Percentiles rank a stretch among this genome's conserved stretches.
Evolutionary conservation across 106 monocot genomes (phyloP).

Genomic region (Xerophyta viscosa): DNA sequence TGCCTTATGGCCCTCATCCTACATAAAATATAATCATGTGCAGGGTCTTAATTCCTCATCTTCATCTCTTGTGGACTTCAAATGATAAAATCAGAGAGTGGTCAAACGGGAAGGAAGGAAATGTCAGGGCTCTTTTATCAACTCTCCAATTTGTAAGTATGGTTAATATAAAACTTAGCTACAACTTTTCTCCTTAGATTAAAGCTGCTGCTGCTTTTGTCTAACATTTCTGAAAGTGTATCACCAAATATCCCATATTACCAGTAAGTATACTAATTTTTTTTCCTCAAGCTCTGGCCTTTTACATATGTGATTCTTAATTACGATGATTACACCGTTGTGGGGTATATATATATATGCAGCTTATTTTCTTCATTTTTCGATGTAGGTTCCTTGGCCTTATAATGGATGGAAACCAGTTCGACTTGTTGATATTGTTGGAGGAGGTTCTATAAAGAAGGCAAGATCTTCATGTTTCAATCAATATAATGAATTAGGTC

Average conservation of each 20-base stretch:
- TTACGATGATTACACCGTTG: too few species aligned
- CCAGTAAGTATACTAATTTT: not conserved
- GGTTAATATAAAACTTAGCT: not conserved
- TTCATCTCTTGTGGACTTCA: slow-evolving; percentile 28
- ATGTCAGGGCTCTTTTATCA: slow-evolving; percentile 80
- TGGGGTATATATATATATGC: too few species aligned
- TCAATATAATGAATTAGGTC: too few species aligned
- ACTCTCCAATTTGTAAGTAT: slow-evolving; percentile 87
- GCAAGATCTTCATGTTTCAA: too few species aligned
- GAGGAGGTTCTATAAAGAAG: slow-evolving; percentile 66
- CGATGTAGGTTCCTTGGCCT: slow-evolving; percentile 75
- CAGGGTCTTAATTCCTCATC: slow-evolving; percentile 4
- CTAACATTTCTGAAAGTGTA: not conserved
- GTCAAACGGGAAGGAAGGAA: slow-evolving; percentile 92
- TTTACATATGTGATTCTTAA: not conserved
- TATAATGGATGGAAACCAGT: slow-evolving; percentile 95
- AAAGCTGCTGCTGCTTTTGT: not conserved
- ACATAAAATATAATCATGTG: too few species aligned
- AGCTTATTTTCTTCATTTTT: not conserved
- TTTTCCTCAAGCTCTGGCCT: too few species aligned
- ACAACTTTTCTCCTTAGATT: too few species aligned
- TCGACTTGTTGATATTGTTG: slow-evolving; percentile 83
- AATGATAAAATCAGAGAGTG: slow-evolving; percentile 71
- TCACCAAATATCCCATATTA: not conserved
- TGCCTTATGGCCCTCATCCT: not conserved